Evolutionary conservation across 305 asterid genomes (phyloP).

Genomic region (Striga hermonthica): DNA sequence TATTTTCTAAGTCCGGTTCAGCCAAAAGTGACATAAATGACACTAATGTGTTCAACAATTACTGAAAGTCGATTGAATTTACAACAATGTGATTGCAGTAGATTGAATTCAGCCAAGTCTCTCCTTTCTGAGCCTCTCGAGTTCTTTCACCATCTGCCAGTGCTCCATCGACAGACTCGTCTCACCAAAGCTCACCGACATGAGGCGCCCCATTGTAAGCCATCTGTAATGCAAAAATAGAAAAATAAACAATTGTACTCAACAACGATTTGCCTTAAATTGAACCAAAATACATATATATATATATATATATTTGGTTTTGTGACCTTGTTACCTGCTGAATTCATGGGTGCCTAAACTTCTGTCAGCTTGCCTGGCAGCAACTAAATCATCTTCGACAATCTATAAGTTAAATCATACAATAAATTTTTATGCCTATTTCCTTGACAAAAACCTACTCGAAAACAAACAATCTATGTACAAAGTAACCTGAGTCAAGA

Average conservation of each 20-base stretch:
- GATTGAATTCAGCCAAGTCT: conserved; percentile 32
- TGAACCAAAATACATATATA: no score
- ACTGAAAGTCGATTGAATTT: no score
- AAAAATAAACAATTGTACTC: background rate
- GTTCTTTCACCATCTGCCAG: conserved; percentile 89
- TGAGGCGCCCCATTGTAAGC: conserved; percentile 79
- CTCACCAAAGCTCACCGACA: conserved; percentile 76
- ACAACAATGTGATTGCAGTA: no score
- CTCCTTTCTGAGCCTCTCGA: conserved; percentile 66
- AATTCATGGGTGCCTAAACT: conserved; percentile 79
- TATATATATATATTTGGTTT: background rate
- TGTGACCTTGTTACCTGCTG: conserved; percentile 54
- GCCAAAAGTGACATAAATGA: no score
- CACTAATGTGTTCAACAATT: no score
- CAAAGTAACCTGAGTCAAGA: no score
- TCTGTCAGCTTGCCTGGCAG: conserved; percentile 80
- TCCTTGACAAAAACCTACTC: no score
- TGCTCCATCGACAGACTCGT: conserved; percentile 63
- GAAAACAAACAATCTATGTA: no score
- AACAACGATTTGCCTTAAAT: no score
- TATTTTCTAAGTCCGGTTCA: no score
- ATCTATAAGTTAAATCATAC: conserved; percentile 35
- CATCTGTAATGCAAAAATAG: conserved; percentile 47
- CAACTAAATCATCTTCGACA: conserved; percentile 83
- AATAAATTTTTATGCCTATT: no score